These are phyloP conservation scores for Vitis hybrid DNA, from an alignment of 177 flowering plant genomes.

Conservation along the genomic window DNA sequence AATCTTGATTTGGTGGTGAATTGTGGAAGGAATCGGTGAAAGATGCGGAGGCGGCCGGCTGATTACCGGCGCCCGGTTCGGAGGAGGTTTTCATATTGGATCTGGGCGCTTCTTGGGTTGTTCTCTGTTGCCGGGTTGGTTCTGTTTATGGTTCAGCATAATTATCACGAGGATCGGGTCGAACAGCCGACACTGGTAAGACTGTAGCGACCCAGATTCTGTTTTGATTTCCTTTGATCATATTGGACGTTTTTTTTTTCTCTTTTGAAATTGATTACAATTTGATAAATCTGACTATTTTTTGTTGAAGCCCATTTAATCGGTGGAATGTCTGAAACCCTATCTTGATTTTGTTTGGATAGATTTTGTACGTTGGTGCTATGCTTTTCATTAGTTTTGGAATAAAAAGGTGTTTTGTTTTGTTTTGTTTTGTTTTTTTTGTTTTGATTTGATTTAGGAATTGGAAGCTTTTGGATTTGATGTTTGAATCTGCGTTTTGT, in stretches of 20 bases:
- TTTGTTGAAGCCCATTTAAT: constrained; percentile 2
- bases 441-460: neutral
- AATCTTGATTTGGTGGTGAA: constrained; percentile 30
- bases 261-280: neutral
- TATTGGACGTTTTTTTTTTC: neutral
- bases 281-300: neutral
- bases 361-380: neutral
- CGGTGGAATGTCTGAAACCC: neutral
- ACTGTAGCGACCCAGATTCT: neutral
- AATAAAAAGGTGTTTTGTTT: neutral
- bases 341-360: constrained; percentile 1
- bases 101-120: constrained; percentile 61
- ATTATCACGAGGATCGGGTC: constrained; percentile 46
- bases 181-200: constrained; percentile 42
- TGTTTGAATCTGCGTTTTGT: neutral
- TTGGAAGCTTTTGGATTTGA: neutral
- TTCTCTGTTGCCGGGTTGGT: constrained; percentile 54
- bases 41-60: constrained; percentile 74
- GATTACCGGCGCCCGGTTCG: constrained; percentile 79
- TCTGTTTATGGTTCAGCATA: constrained; percentile 69
- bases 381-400: neutral
- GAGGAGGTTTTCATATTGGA: constrained; percentile 62
- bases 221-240: neutral
- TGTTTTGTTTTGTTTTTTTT: neutral
- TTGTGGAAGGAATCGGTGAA: constrained; percentile 31